phyloP scores from a whole-genome alignment of 441 rosid genomes.

The Populus tomentosa region DNA sequence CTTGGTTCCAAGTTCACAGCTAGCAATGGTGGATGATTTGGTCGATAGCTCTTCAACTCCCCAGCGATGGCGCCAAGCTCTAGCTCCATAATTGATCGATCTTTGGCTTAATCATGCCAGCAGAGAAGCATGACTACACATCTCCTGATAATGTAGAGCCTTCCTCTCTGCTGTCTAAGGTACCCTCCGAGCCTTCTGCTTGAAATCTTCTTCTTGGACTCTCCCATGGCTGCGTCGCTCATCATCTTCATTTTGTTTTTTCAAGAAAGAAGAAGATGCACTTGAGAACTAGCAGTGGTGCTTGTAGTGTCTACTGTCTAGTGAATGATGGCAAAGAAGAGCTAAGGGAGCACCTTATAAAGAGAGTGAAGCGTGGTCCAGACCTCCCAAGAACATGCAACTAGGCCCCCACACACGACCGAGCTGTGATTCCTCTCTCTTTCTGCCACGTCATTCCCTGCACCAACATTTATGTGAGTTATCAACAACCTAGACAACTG shows the following conservation, averaged over 20 bases:
- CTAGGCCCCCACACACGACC: slow-evolving; percentile 2
- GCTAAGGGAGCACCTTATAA: slow-evolving; percentile 4
- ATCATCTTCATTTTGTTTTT: slow-evolving; percentile 10
- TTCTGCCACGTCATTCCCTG: slow-evolving; percentile 25
- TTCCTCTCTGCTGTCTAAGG: slow-evolving; percentile 42
- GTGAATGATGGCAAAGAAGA: not conserved
- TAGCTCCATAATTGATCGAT: not conserved
- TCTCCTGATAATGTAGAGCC: slow-evolving; percentile 43
- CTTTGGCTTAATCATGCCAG: not conserved
- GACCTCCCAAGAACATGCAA: slow-evolving; percentile 3
- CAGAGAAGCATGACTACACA: not conserved
- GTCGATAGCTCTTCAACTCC: not conserved
- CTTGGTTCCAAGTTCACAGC: not conserved
- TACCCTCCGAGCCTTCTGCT: slow-evolving; percentile 47
- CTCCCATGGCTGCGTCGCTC: slow-evolving; percentile 20
- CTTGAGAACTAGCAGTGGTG: not conserved
- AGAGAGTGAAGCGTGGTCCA: slow-evolving; percentile 16
- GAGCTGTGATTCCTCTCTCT: not conserved
- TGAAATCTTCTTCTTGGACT: slow-evolving; percentile 40
- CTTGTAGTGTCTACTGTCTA: not conserved
- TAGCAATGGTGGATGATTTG: not conserved
- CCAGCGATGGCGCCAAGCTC: not conserved
- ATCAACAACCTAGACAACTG: slow-evolving; percentile 27
- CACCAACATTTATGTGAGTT: slow-evolving; percentile 23
- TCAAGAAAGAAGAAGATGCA: not conserved